These are phyloP conservation scores for Sarocladium kiliense DNA, from an alignment of 2,329 filamentous ascomycete genomes.

Conservation along the genomic window DNA sequence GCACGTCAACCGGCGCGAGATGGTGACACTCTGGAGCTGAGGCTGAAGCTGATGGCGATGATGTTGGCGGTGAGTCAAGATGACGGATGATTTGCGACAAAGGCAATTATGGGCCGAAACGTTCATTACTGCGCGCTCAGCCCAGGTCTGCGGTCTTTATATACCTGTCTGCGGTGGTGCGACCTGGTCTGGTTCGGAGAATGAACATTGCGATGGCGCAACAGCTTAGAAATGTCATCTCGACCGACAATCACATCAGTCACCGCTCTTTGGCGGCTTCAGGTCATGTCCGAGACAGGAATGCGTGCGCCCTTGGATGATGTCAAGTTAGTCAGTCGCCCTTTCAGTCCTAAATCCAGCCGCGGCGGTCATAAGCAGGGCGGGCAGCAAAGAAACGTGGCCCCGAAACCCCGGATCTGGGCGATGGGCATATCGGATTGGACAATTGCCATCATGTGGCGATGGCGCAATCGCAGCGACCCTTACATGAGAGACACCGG, in stretches of 20 bases:
- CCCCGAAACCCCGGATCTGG: background rate
- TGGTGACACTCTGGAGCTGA: background rate
- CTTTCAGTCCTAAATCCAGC: background rate
- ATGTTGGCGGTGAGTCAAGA: background rate
- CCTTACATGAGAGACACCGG: constrained; percentile 1
- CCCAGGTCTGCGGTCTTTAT: background rate
- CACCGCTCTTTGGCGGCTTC: background rate
- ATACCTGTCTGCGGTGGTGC: background rate
- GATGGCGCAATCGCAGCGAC: constrained; percentile 3
- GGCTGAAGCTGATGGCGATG: background rate
- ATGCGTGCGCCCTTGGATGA: background rate
- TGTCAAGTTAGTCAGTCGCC: background rate
- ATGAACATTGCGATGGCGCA: background rate
- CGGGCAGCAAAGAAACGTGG: too few relatives aligned
- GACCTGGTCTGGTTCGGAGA: too few relatives aligned
- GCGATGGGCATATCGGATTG: background rate
- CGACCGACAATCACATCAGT: background rate
- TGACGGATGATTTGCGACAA: too few relatives aligned
- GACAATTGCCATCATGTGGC: constrained; percentile 5
- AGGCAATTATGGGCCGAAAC: too few relatives aligned
- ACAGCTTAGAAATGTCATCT: background rate
- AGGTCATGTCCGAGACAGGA: background rate
- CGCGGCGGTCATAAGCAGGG: background rate
- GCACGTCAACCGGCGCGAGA: background rate
- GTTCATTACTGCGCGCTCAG: too few relatives aligned